Evolutionary conservation across 345 rosid genomes (phyloP).

Genomic region (Brassica napus): Da-Ae NC_063443.1:15865501-15866000

Average conservation of each 20-base stretch:
- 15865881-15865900: constrained; percentile 95
- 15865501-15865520: too few species aligned
- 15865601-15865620: constrained; percentile 5
- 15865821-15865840: constrained; percentile 83
- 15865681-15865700: constrained; percentile 22
- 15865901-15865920: constrained; percentile 90
- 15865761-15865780: constrained; percentile 58
- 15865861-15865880: constrained; percentile 90
- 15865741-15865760: constrained; percentile 3
- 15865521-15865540: background rate
- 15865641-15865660: constrained; percentile 24
- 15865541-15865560: background rate
- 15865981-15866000: background rate
- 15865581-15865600: constrained; percentile 3
- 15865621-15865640: constrained; percentile 32
- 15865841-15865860: constrained; percentile 84
- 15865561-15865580: background rate
- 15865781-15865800: constrained; percentile 82
- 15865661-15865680: background rate
- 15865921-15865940: constrained; percentile 85
- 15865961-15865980: constrained; percentile 47
- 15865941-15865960: constrained; percentile 88
- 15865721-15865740: constrained; percentile 18
- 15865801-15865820: constrained; percentile 92
- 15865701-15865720: constrained; percentile 28